Evolutionary conservation across 495 filamentous ascomycete genomes (phyloP).

Genomic region (Xylaria intraflava): DNA sequence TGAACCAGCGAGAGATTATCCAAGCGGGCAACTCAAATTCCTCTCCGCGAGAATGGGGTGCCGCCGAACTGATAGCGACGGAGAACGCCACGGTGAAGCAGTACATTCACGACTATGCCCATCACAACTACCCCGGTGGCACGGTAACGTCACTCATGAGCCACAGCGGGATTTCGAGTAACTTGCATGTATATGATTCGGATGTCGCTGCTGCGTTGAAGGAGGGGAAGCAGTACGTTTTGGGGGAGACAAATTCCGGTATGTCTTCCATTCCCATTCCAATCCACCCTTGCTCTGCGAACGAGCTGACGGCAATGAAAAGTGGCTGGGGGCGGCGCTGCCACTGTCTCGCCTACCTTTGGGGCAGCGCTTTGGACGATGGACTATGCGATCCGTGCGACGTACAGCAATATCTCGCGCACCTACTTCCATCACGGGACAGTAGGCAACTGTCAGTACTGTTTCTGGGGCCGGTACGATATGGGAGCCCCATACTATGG

Average conservation of each 20-base stretch:
- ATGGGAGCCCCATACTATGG: conserved; percentile 56
- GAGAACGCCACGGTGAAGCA: conserved; percentile 42
- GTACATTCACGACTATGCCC: conserved; percentile 49
- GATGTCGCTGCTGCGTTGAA: conserved; percentile 43
- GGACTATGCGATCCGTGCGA: conserved; percentile 49
- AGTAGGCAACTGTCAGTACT: conserved; percentile 55
- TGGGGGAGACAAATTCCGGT: conserved; percentile 57
- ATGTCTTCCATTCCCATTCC: conserved; percentile 2
- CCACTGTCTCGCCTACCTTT: conserved; percentile 50
- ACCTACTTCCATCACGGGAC: conserved; percentile 59
- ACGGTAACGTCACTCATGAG: conserved; percentile 45
- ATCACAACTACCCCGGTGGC: conserved; percentile 56
- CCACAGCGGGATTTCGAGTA: conserved; percentile 42
- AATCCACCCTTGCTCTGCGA: background rate
- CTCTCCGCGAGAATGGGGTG: conserved; percentile 45
- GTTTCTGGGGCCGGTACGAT: conserved; percentile 51
- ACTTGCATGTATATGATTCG: conserved; percentile 42
- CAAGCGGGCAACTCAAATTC: conserved; percentile 55
- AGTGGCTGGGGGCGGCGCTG: conserved; percentile 44
- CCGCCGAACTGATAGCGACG: conserved; percentile 41
- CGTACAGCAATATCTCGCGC: conserved; percentile 41
- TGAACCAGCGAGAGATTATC: conserved; percentile 40
- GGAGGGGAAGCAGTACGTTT: conserved; percentile 46
- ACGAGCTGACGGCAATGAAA: background rate
- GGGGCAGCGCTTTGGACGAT: conserved; percentile 56